Evolutionary conservation across 345 rosid species (phyloP), one percentile per base, ranked within the genome.

Genomic region (Murraya koenigii): DNA sequence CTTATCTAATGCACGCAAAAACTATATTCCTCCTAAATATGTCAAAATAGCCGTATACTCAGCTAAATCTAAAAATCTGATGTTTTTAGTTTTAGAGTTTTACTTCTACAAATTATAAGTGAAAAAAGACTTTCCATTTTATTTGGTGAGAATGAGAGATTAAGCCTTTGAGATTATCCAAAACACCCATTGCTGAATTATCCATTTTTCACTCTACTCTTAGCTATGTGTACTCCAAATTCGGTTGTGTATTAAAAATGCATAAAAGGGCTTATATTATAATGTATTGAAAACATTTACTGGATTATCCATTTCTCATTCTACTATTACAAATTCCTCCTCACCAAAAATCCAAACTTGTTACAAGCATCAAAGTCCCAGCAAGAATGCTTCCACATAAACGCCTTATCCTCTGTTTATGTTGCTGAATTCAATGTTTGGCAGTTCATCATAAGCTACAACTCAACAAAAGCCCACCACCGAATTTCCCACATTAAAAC

Each of bases 301-400:
- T 82, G 88, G 94, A 66, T 92, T 94, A 76, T 86, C 87, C 69
- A 89, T 92, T 82, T 85, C 84, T 73, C 73, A 82, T 69, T 87
- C 95, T 20, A 82, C 81, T 52, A 89, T 83, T 60, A 92, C 83
- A 89, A 75, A 71, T 91, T 98, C 80, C 98, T 89, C 74, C 97
- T 90, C 80, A 93, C 97, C 99, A 91, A 76, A 72, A 68, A 68
- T 64, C 66, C 72, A 75, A 33, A 33, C 26, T 41, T 11, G 55
- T 20, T 14, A 38, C 58, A 47, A 38, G 30, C 71, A 44, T 69
- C 19, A 10, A 7, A 4, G 61, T 54, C 49, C 44, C 17, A 2
- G 26, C 62, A 20, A 54, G 23, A 28, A 54, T 70, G 59, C 52
- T 7, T n/a, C 10, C 33, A 23, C 17, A 58, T 23, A 38, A 30